Evolutionary conservation across 805 yeast genomes (phyloP), one percentile per base, ranked within the genome.

Genomic region (Hanseniaspora singularis): DNA sequence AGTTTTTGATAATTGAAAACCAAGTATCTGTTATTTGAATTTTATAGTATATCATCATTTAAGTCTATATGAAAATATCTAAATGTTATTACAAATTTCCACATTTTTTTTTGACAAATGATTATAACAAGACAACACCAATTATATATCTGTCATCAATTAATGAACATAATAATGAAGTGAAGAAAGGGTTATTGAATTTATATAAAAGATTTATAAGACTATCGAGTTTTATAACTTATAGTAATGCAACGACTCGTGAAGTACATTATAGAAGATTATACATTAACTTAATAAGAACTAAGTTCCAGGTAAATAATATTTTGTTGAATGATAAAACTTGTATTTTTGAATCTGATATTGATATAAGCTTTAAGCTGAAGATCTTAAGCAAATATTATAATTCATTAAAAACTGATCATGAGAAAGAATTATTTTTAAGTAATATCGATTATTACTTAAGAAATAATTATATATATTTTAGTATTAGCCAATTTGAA

Each of bases 161-260:
- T n/a, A 4, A 10, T 1, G 16, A 26, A 14, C 23, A 33, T 15
- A 16, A 15, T 5, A 27, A n/a, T 8, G 7, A 12, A 3, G 4
- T 41, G 9, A 14, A 22, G 14, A 24, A 26, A 22, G 26, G 28
- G 26, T 31, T 42, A 24, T 16, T 37, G 30, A 28, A 34, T 20
- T 11, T 42, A 1, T 42, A 42, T 23, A 42, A 42, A 15, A 16
- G 46, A 7, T 42, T 42, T 34, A 26, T 42, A 5, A 16, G 46
- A 16, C 24, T 42, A 4, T 19, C 33, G 3, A 14, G 34, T 11
- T 22, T 42, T 5, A 36, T 42, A 12, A 22, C 19, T 4, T 20
- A 10, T 8, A 33, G 26, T 8, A 15, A 20, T 11, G 8, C 24
- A 19, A 18, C 24, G 4, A 20, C 12, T 19, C 20, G 26, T 11